Conservation (phyloP, 148 eudicot genomes). For the Rhododendron griersonianum region DNA sequence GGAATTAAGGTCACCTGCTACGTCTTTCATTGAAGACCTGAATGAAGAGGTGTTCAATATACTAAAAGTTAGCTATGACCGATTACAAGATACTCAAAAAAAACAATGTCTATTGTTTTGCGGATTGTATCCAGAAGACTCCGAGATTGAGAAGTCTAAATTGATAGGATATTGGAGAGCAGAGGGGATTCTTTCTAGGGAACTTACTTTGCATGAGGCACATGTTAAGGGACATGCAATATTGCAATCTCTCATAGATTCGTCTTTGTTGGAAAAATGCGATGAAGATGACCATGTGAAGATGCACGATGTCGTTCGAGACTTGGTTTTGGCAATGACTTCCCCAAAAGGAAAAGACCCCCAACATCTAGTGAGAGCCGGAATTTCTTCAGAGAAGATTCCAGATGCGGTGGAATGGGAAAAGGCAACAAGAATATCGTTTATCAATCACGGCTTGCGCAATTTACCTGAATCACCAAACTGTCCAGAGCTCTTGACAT, state of each 20-base stretch:
- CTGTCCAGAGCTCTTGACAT: not conserved
- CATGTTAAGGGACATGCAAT: not conserved
- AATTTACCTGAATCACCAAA: not conserved
- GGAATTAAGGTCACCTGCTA: not conserved
- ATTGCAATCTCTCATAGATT: not conserved
- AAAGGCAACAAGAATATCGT: not conserved
- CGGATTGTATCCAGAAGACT: not conserved
- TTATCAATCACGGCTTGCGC: not conserved
- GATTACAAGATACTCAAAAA: not conserved
- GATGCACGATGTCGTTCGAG: not conserved
- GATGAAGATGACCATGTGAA: not conserved
- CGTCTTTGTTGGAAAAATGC: not conserved
- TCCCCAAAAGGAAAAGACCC: not conserved
- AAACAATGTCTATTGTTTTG: not conserved
- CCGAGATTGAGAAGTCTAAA: not conserved
- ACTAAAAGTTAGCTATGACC: constrained; percentile 4
- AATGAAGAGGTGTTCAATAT: not conserved
- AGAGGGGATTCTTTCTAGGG: not conserved
- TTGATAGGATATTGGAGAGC: not conserved
- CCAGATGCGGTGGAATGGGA: too few species aligned
- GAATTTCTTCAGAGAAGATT: not conserved
- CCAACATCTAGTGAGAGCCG: not conserved
- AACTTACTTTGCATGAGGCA: not conserved
- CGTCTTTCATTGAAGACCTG: not conserved
- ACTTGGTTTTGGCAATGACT: not conserved